Evolutionary conservation across 2,329 filamentous ascomycete species (phyloP), one percentile per base, ranked within the genome.

Genomic region (Cercospora berteroae): DNA sequence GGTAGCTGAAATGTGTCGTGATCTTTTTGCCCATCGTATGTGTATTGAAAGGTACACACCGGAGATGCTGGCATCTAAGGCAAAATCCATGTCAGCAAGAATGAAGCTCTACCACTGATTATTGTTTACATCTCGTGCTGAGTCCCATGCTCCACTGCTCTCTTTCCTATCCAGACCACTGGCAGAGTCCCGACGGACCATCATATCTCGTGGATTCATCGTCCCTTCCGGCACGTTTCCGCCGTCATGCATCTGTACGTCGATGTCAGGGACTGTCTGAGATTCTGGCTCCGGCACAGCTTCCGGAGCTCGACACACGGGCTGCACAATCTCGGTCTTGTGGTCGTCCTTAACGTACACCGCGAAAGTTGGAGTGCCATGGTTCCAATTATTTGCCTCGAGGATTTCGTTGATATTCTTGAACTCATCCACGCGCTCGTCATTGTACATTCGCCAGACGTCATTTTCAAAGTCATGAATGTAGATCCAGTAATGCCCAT

Each of bases 401-500:
- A 95, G 89, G 48, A 97, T 91, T 60, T 90, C 86, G 13, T 83
- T 81, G 44, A 68, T 29, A 1, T 68, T 65, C n/a, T 69, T 68
- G 27, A 88, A 85, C 70, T 91, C 88, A 2, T 87, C 89, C 25
- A 99, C 93, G 16, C 85, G 85, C 63, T 90, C 90, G 75, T 99
- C 95, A 77, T 99, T 99, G 83, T 97, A 99, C 75, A 92, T 93
- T 66, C 93, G 89, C 94, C 95, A 99, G 20, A 94, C 83, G 39
- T 88, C 81, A 57, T 88, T 86, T 71, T 89, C 86, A 78, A 96
- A 96, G 80, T 98, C 95, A 75, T 89, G 91, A 70, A 99, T 96
- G 86, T 94, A 97, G 55, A 97, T 93, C 90, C 93, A 97, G 81
- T 98, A 99, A 79, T 99, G 95, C 0, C 95, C 95, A 31, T 85